Percentiles rank a stretch among this genome's conserved stretches.
phyloP scores from a whole-genome alignment of 164 flowering plant species.

The Warburgia ugandensis region DNA sequence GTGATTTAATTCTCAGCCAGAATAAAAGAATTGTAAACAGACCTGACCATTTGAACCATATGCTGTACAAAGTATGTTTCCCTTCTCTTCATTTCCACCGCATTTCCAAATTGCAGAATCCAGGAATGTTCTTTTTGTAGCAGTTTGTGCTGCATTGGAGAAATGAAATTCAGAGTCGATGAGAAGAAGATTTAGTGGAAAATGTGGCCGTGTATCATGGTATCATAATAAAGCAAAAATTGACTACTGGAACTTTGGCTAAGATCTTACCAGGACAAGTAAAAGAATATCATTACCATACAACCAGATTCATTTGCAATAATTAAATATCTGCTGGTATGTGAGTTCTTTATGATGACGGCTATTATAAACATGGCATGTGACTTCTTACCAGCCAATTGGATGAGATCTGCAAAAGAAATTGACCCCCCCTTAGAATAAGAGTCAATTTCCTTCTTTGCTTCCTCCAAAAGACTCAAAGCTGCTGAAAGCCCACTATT shows the following conservation, averaged over 20 bases:
- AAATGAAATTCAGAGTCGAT: too few species aligned
- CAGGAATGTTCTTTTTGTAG: slow-evolving; percentile 63
- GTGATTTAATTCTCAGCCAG: too few species aligned
- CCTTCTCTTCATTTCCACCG: slow-evolving; percentile 94
- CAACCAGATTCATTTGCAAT: too few species aligned
- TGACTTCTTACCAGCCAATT: slow-evolving; percentile 57
- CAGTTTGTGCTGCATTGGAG: slow-evolving; percentile 60
- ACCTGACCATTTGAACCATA: slow-evolving; percentile 96
- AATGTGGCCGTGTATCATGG: too few species aligned
- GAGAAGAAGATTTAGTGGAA: too few species aligned
- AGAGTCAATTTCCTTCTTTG: slow-evolving; percentile 80
- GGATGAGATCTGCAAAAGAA: slow-evolving; percentile 85
- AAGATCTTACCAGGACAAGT: too few species aligned
- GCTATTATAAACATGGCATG: too few species aligned
- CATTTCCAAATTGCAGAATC: slow-evolving; percentile 84
- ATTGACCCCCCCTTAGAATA: slow-evolving; percentile 92
- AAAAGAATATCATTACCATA: too few species aligned
- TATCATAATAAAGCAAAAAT: too few species aligned
- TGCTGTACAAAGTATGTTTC: slow-evolving; percentile 57
- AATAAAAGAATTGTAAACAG: slow-evolving; percentile 4
- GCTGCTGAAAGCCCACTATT: slow-evolving; percentile 76
- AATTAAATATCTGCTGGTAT: too few species aligned
- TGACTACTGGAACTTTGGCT: too few species aligned
- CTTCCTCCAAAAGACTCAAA: slow-evolving; percentile 61
- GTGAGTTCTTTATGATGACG: too few species aligned